A percentile compares a stretch with the other conserved stretches of the same genome.
phyloP scores from a whole-genome alignment of 805 yeast species.

The Saturnispora serradocipensis region DNA sequence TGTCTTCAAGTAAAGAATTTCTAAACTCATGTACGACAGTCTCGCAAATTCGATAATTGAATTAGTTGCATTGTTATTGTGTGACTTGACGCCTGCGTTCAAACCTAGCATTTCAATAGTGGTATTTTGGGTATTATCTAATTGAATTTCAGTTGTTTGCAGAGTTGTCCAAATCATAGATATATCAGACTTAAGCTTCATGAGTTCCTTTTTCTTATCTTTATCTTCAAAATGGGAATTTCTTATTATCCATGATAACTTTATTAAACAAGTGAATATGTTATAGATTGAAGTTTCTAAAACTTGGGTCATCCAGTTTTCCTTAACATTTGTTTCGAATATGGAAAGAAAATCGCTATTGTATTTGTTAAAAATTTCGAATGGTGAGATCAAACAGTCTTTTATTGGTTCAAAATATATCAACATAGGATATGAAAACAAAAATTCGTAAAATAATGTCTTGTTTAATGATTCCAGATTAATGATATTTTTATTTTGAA shows the following conservation, averaged over 20 bases:
- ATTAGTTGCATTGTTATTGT: neutral
- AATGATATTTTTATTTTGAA: neutral
- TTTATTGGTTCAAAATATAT: constrained; percentile 29
- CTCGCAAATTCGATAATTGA: constrained; percentile 16
- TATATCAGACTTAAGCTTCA: constrained; percentile 18
- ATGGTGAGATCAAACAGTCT: constrained; percentile 34
- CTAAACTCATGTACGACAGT: constrained; percentile 20
- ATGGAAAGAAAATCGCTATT: constrained; percentile 16
- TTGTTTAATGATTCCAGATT: constrained; percentile 5
- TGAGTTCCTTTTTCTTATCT: constrained; percentile 5
- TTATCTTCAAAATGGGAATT: neutral
- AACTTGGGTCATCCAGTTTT: constrained; percentile 30
- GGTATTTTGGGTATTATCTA: constrained; percentile 8
- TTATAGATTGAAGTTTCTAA: constrained; percentile 30
- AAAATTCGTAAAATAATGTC: constrained; percentile 19
- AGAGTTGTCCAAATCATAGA: constrained; percentile 24
- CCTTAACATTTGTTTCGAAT: constrained; percentile 1
- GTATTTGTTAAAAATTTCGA: constrained; percentile 26
- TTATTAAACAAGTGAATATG: constrained; percentile 31
- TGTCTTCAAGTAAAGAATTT: constrained; percentile 21
- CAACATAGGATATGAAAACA: constrained; percentile 33
- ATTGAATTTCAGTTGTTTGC: constrained; percentile 25
- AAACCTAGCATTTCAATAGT: neutral
- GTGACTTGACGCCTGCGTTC: neutral
- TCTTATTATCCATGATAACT: constrained; percentile 30